phyloP scores from a whole-genome alignment of 768 basidiomycete genomes.

The Collybiopsis confluens region DNA sequence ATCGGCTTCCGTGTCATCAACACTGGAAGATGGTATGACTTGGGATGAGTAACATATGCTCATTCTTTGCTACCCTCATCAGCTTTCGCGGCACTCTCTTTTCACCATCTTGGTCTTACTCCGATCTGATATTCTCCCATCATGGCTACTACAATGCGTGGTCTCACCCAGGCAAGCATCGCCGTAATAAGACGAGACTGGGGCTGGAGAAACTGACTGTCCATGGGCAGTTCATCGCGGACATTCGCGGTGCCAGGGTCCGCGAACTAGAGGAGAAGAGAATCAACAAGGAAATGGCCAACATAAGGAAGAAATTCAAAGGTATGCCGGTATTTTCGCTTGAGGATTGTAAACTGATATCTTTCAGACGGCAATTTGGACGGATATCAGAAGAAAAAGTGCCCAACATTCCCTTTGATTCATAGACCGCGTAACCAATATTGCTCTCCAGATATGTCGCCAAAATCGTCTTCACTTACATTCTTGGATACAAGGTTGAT shows the following conservation, averaged over 20 bases:
- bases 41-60: too few species aligned
- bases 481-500: constrained; percentile 98
- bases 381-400: constrained; percentile 94
- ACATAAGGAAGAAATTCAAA: constrained; percentile 98
- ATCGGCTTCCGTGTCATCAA: too few species aligned
- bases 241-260: constrained; percentile 94
- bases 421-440: constrained; percentile 2
- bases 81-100: too few species aligned
- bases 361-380: constrained; percentile 75
- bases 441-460: constrained; percentile 80
- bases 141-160: constrained; percentile 92
- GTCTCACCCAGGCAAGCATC: constrained; percentile 69
- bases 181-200: not conserved
- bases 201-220: constrained; percentile 10
- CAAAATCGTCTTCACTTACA: constrained; percentile 99
- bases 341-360: not conserved
- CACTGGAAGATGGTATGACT: too few species aligned
- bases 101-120: not conserved
- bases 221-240: constrained; percentile 84
- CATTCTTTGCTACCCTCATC: too few species aligned
- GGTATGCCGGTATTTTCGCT: constrained; percentile 41
- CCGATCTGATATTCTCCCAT: constrained; percentile 11
- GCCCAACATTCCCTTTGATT: constrained; percentile 20
- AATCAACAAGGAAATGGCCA: constrained; percentile 99
- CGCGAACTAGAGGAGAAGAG: constrained; percentile 97